Percentiles rank a stretch among this genome's conserved stretches.
phyloP scores from a whole-genome alignment of 148 eudicot genomes.

The Rhododendron molle region DNA sequence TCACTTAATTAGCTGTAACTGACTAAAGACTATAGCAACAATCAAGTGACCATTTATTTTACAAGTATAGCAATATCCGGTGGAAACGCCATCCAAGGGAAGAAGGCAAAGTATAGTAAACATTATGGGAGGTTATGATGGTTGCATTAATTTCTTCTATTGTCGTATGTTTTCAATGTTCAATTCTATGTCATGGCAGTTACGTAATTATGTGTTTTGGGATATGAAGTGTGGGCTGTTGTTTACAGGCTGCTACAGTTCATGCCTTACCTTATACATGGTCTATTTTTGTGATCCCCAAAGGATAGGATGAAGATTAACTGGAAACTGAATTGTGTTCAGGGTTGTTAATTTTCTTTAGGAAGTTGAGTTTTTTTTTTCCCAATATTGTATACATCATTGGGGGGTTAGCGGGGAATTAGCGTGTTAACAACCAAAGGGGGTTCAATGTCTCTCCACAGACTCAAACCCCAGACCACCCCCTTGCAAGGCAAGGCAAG shows the following conservation, averaged over 20 bases:
- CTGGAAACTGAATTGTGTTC: neutral
- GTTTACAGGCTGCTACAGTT: neutral
- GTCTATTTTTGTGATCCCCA: neutral
- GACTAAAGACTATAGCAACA: neutral
- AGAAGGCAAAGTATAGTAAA: neutral
- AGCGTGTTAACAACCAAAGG: too few species aligned
- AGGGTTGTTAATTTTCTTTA: neutral
- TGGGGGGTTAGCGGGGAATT: too few species aligned
- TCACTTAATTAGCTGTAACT: neutral
- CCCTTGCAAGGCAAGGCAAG: too few species aligned
- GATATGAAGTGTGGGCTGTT: neutral
- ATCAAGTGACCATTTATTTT: neutral
- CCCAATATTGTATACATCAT: too few species aligned
- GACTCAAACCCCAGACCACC: too few species aligned
- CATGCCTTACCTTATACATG: neutral
- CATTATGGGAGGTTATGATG: neutral
- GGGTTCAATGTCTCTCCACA: too few species aligned
- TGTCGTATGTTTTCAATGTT: neutral
- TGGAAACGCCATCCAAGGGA: neutral
- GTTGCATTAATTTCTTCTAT: neutral
- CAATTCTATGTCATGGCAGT: neutral
- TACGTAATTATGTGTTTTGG: neutral
- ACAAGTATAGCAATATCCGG: neutral
- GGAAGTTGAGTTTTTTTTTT: neutral
- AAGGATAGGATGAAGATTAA: neutral